A percentile compares a stretch with the other conserved stretches of the same genome.
Conservation (phyloP, 139 green algal genomes). For the Chlamydomonas sphaeroides region DNA sequence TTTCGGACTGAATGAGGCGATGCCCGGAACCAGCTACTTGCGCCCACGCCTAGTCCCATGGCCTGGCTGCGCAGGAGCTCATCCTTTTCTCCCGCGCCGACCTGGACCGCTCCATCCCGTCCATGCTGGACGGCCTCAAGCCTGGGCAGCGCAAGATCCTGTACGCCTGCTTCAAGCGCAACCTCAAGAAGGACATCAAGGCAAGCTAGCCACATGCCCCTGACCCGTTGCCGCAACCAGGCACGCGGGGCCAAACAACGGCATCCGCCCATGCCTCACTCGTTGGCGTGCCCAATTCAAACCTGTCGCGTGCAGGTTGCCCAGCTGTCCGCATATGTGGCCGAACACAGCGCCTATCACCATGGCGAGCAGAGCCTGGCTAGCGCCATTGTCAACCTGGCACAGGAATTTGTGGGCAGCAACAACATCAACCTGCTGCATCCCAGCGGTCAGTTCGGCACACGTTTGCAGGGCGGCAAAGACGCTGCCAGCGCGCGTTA, state of each 20-base stretch:
- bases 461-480: constrained; percentile 94
- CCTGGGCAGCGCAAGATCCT: constrained; percentile 99
- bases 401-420: constrained; percentile 94
- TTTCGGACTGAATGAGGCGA: no score
- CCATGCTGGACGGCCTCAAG: constrained; percentile 97
- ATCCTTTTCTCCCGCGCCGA: constrained; percentile 95
- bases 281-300: no score
- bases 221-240: no score
- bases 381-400: constrained; percentile 66
- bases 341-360: constrained; percentile 98
- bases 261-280: no score
- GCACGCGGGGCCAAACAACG: no score
- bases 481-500: constrained; percentile 94
- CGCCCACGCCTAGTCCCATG: no score
- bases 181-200: constrained; percentile 94
- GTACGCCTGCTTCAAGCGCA: constrained; percentile 97
- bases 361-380: constrained; percentile 93
- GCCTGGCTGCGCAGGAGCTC: constrained; percentile 75
- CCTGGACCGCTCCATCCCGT: constrained; percentile 96
- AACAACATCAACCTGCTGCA: constrained; percentile 99
- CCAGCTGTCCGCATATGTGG: constrained; percentile 96
- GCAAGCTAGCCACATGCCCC: no score
- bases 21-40: no score
- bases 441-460: constrained; percentile 89
- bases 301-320: constrained; percentile 90